Evolutionary conservation across 2,329 filamentous ascomycete species (phyloP).

Genomic region (Aspergillus sp.): DNA sequence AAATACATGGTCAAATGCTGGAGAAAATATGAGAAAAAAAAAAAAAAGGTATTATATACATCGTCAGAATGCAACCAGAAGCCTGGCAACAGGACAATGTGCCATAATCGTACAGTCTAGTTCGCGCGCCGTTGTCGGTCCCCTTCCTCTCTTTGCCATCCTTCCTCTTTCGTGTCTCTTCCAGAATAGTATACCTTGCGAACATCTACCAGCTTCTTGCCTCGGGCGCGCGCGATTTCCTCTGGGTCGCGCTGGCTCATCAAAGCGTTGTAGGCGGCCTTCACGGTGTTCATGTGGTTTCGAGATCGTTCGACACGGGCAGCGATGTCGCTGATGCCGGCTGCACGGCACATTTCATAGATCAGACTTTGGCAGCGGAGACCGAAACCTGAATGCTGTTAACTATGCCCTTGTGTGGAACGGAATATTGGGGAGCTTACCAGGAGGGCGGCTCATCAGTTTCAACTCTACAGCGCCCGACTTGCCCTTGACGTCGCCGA

Average conservation of each 20-base stretch:
- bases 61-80: conserved; percentile 11
- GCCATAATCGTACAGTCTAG: conserved; percentile 8
- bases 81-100: conserved; percentile 11
- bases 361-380: conserved; percentile 88
- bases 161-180: conserved; percentile 43
- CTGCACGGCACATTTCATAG: conserved; percentile 88
- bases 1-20: conserved; percentile 6
- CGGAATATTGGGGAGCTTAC: conserved; percentile 54
- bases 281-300: conserved; percentile 98
- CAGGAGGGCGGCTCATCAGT: conserved; percentile 79
- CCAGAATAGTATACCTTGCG: conserved; percentile 96
- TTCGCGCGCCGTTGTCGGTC: conserved; percentile 33
- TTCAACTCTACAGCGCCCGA: conserved; percentile 83
- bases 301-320: conserved; percentile 79
- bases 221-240: conserved; percentile 81
- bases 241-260: conserved; percentile 83
- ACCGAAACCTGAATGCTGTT: conserved; percentile 70
- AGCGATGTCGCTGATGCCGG: conserved; percentile 82
- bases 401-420: background rate
- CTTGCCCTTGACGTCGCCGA: conserved; percentile 78
- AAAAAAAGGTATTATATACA: conserved; percentile 27
- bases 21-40: conserved; percentile 1
- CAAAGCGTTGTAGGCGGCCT: conserved; percentile 82
- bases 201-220: conserved; percentile 94
- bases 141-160: conserved; percentile 7